Percentiles rank a stretch among this genome's conserved stretches.
phyloP scores from a whole-genome alignment of 352 stramenopile species.

The Globisporangium spinosum region DNA sequence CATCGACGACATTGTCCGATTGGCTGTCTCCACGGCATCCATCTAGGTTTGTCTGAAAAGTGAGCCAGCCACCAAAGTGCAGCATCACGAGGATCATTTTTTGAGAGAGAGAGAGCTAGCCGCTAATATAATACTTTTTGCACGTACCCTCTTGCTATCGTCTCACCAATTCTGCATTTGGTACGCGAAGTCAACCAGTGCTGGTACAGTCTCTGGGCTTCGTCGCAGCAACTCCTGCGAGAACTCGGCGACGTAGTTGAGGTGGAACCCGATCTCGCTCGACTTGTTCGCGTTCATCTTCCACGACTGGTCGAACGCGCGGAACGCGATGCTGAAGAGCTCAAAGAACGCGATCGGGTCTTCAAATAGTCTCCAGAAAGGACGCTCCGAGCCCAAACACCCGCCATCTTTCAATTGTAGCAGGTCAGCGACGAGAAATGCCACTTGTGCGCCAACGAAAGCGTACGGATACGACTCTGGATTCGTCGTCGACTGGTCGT shows the following conservation, averaged over 20 bases:
- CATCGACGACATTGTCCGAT: constrained; percentile 17
- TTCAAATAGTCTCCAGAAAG: constrained; percentile 85
- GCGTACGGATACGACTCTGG: constrained; percentile 65
- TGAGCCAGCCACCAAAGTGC: neutral
- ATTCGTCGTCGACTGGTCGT: constrained; percentile 39
- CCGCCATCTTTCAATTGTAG: constrained; percentile 71
- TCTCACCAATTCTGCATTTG: constrained; percentile 75
- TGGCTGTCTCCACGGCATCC: constrained; percentile 23
- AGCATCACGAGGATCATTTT: neutral
- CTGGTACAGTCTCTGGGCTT: constrained; percentile 50
- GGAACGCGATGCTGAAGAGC: constrained; percentile 72
- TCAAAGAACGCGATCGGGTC: constrained; percentile 82
- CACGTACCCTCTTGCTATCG: constrained; percentile 2
- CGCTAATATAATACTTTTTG: constrained; percentile 18
- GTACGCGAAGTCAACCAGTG: constrained; percentile 62
- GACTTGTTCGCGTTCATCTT: constrained; percentile 41
- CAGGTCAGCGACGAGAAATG: constrained; percentile 59
- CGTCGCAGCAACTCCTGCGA: constrained; percentile 66
- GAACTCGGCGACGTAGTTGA: constrained; percentile 71
- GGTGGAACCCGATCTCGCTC: constrained; percentile 54
- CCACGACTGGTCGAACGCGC: constrained; percentile 69
- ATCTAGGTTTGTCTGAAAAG: neutral
- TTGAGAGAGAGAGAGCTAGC: neutral
- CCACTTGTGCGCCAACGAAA: constrained; percentile 45
- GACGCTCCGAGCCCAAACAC: constrained; percentile 67